Evolutionary conservation across 2,329 filamentous ascomycete genomes (phyloP).

Genomic region (Aspergillus nomiae): DNA sequence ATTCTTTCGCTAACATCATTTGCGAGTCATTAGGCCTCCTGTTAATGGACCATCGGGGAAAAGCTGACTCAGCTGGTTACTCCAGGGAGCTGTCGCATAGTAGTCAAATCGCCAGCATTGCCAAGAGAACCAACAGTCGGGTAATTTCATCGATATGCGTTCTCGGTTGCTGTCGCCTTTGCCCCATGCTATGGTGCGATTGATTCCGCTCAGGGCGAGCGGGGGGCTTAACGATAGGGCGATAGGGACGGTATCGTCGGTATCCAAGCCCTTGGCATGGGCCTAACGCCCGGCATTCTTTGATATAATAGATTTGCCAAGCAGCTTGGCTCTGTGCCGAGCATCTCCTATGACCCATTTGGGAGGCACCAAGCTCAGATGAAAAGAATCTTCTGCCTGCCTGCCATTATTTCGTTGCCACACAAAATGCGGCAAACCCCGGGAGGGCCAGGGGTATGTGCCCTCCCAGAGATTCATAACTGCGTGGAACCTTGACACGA

Average conservation of each 20-base stretch:
- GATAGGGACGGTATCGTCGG: background rate
- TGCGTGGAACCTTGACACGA: background rate
- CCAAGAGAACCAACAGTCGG: background rate
- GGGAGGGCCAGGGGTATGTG: background rate
- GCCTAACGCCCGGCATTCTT: background rate
- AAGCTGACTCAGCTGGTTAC: background rate
- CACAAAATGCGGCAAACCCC: background rate
- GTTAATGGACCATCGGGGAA: background rate
- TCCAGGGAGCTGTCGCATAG: no score
- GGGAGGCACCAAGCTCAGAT: background rate
- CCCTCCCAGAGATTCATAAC: background rate
- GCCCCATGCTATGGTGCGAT: background rate
- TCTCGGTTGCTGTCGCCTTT: background rate
- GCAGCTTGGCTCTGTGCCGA: background rate
- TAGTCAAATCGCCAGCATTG: background rate
- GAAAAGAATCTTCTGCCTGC: background rate
- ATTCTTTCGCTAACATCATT: background rate
- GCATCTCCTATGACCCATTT: background rate
- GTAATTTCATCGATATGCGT: background rate
- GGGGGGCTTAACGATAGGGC: background rate
- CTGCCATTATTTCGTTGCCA: background rate
- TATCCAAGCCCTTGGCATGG: slow-evolving; percentile 2
- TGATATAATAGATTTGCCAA: background rate
- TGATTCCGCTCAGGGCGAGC: background rate
- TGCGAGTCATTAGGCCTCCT: background rate